Base-by-base conservation (phyloP, 1,139 yeast genomes). In the Pichia sp. region DNA sequence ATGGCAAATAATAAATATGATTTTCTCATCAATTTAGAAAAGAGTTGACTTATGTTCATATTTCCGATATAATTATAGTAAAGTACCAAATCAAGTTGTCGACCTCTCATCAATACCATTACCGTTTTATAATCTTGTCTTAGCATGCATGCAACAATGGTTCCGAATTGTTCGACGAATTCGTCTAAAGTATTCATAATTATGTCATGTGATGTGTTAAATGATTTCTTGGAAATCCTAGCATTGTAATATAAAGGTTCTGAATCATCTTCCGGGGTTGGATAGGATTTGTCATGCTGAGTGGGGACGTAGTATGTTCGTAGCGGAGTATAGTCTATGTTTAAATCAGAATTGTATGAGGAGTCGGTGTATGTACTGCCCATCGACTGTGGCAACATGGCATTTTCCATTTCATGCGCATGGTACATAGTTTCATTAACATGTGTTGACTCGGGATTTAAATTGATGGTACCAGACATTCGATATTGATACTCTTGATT, bases 1-100 rank as follows among this genome's bases (percentile, higher is more conserved):
- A 38, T 17, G 5, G 52, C 27, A 20, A 33, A 33, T 33, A 49
- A 31, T 4, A 41, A 11, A 7, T 40, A 30, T 15, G 51, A 45
- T 18, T 42, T 42, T 3, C 21, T 18, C 14, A 38, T 17, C 17
- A 48, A 19, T 28, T 45, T 24, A 24, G 8, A 8, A 24, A 8
- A 24, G 11, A 24, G 8, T 24, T 24, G 28, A 8, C 10, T 24
- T 8, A 24, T 24, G 11, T 11, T 24, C 11, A 24, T 24, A 24
- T 24, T 24, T 24, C 11, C 28, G 11, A 24, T 8, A 24, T 24
- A 24, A 24, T 24, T 24, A 24, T 24, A 24, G 11, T 8, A 24
- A 30, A 30, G 7, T 30, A 17, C 6, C 15, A 17, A 6, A 30
- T 30, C 33, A 7, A 30, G 6, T 7, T 10, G 6, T 30, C n/a